phyloP scores from a whole-genome alignment of 352 stramenopile species.

The Stramenopiles sp. region DNA sequence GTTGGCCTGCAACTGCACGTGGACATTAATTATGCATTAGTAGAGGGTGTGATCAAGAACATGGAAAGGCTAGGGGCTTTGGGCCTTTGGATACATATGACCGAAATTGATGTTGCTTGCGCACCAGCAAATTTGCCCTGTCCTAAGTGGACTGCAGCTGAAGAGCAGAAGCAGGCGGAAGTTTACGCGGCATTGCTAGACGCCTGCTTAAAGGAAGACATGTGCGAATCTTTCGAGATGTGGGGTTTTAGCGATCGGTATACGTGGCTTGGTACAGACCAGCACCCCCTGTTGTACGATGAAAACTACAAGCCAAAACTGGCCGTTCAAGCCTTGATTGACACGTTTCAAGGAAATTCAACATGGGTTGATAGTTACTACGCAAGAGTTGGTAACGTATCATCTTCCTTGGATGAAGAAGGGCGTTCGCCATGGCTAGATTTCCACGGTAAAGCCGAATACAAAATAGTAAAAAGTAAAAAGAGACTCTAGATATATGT shows the following conservation, averaged over 20 bases:
- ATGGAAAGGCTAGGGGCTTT: neutral
- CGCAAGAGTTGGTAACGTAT: neutral
- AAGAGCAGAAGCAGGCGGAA: neutral
- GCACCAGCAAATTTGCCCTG: neutral
- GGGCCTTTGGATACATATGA: neutral
- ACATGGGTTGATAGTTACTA: conserved; percentile 10
- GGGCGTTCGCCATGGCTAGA: neutral
- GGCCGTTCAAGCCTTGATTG: conserved; percentile 2
- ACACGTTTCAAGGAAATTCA: neutral
- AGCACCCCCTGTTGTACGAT: neutral
- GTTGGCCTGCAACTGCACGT: conserved; percentile 1
- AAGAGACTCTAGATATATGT: no score
- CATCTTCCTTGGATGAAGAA: neutral
- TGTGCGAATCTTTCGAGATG: conserved; percentile 8
- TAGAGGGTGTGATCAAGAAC: neutral
- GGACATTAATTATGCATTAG: neutral
- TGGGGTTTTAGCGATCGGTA: conserved; percentile 6
- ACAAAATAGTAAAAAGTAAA: neutral
- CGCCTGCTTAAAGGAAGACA: neutral
- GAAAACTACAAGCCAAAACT: neutral
- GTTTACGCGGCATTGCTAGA: conserved; percentile 1
- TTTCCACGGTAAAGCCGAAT: neutral
- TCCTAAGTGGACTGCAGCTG: neutral
- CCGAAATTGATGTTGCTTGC: conserved; percentile 7
- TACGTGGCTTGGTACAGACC: neutral